phyloP scores from a whole-genome alignment of 2,329 filamentous ascomycete genomes.

The Aspergillus uvarum region DNA sequence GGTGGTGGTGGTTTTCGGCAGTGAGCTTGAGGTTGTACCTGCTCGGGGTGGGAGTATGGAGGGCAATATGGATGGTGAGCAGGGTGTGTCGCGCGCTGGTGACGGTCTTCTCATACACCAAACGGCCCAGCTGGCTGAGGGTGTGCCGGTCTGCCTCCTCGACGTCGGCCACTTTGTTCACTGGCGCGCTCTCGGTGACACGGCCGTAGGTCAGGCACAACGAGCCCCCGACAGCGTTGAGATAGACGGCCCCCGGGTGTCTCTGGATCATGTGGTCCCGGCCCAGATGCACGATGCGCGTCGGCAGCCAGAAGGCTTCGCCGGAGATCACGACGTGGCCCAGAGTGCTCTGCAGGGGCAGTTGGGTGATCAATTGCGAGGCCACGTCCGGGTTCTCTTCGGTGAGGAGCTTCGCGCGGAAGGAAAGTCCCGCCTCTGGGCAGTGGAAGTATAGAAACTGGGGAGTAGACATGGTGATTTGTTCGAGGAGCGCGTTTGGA shows the following conservation, averaged over 20 bases:
- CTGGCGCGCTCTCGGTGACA: neutral
- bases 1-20: no score
- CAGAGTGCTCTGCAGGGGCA: neutral
- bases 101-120: neutral
- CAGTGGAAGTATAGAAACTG: no score
- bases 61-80: no score
- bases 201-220: neutral
- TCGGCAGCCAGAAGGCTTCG: constrained; percentile 2
- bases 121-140: neutral
- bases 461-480: no score
- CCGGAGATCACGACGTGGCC: constrained; percentile 2
- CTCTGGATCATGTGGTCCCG: neutral
- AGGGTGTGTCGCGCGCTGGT: no score
- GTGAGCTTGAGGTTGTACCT: no score
- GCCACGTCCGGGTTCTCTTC: neutral
- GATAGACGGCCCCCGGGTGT: constrained; percentile 2
- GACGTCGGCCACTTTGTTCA: constrained; percentile 4
- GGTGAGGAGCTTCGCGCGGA: no score
- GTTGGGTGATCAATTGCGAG: neutral
- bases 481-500: no score
- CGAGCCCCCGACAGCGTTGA: neutral
- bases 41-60: no score
- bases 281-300: constrained; percentile 1
- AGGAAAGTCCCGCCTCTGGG: no score
- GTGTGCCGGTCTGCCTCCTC: neutral